Conservation (phyloP, 2,329 filamentous ascomycete species). For the Neonectria coccinea region DNA sequence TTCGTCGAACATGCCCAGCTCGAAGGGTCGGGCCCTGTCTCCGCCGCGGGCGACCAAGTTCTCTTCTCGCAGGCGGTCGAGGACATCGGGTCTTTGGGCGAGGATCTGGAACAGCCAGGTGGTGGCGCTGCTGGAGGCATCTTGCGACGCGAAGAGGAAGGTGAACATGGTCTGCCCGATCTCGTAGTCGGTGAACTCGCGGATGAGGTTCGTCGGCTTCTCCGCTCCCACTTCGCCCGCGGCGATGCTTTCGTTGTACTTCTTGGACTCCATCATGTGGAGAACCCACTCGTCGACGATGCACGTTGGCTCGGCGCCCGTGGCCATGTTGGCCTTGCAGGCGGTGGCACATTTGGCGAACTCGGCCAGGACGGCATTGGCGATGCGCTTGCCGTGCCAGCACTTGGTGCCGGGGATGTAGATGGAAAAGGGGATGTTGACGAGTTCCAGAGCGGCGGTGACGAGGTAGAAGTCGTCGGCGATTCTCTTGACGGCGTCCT, state of each 20-base stretch:
- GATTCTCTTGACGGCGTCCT: conserved; percentile 78
- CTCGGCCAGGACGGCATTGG: conserved; percentile 76
- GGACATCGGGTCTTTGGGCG: conserved; percentile 62
- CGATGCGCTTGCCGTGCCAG: conserved; percentile 81
- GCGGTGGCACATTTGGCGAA: conserved; percentile 79
- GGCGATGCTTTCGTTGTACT: conserved; percentile 72
- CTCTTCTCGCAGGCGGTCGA: conserved; percentile 59
- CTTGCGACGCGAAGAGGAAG: conserved; percentile 66
- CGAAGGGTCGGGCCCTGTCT: conserved; percentile 54
- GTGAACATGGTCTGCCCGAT: conserved; percentile 64
- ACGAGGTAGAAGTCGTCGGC: conserved; percentile 84
- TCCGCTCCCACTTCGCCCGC: conserved; percentile 61
- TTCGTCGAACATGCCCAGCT: conserved; percentile 60
- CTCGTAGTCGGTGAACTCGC: conserved; percentile 62
- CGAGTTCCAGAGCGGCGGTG: conserved; percentile 81
- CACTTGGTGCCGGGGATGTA: conserved; percentile 81
- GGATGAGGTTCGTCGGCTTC: conserved; percentile 61
- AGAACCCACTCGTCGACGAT: conserved; percentile 84
- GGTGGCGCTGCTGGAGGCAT: conserved; percentile 64
- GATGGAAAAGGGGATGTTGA: conserved; percentile 78
- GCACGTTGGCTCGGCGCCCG: conserved; percentile 75
- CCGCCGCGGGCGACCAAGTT: conserved; percentile 59
- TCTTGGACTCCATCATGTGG: conserved; percentile 77
- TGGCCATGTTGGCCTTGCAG: conserved; percentile 77
- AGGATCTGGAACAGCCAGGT: conserved; percentile 66